Percentiles rank a stretch among this genome's conserved stretches.
phyloP scores from a whole-genome alignment of 31 red algal species.

The Asparagopsis taxiformis region DNA sequence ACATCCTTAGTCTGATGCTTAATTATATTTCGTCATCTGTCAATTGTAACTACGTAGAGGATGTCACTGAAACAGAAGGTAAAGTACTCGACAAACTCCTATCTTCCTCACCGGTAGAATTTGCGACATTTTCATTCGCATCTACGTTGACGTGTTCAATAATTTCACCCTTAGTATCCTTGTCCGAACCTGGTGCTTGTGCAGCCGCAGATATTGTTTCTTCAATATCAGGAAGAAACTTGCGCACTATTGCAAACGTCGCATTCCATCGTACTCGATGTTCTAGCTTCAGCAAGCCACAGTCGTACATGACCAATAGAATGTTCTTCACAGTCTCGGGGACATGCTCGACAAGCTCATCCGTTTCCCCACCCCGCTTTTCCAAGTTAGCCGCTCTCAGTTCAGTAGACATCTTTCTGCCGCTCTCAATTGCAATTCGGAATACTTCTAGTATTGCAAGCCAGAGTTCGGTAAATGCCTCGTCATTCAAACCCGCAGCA shows the following conservation, averaged over 20 bases:
- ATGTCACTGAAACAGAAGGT: not conserved
- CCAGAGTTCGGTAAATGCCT: conserved; percentile 73
- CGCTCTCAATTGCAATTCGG: conserved; percentile 37
- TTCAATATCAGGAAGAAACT: conserved; percentile 69
- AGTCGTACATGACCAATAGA: conserved; percentile 87
- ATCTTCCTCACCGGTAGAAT: no score
- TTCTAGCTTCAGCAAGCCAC: conserved; percentile 64
- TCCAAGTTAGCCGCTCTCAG: conserved; percentile 4
- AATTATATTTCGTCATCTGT: not conserved
- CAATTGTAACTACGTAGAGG: not conserved
- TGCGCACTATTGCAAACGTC: conserved; percentile 55
- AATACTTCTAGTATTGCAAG: conserved; percentile 69
- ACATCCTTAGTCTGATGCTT: not conserved
- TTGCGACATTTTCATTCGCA: no score
- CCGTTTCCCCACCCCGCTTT: conserved; percentile 28
- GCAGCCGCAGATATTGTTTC: conserved; percentile 44
- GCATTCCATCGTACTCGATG: conserved; percentile 60
- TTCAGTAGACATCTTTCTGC: conserved; percentile 10
- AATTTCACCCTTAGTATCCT: no score
- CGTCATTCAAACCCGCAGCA: conserved; percentile 26
- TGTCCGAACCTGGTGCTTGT: conserved; percentile 10
- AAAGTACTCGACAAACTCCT: no score
- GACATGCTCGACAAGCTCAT: conserved; percentile 82
- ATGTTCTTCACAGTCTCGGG: conserved; percentile 90
- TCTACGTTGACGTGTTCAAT: no score